Base-by-base conservation (phyloP, 495 filamentous ascomycete genomes). In the Trichoderma gamsii region DNA sequence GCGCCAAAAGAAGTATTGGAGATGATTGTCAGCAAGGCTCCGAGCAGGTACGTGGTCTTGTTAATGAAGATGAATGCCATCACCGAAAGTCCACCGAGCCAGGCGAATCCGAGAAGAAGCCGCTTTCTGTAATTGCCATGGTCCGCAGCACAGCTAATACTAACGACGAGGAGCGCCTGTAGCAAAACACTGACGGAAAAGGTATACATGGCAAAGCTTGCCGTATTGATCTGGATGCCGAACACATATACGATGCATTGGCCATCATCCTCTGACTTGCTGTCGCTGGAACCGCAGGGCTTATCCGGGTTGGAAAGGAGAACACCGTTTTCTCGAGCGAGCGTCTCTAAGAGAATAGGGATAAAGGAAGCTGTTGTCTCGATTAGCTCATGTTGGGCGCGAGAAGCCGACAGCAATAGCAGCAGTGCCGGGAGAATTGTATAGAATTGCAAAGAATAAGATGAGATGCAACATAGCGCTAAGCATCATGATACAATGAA, bases 171-270 rank as follows among this genome's bases (percentile, higher is more conserved):
- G 25, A 97, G 77, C 11, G 93, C 88, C 77, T 99, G 95, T 41
- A 97, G 73, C 11, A 97, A 75, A 2, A 99, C 95, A 77, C 91
- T 95, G 69, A 97, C 77, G 63, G 92, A 96, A 77, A 98, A 98
- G 5, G 92, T 97, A 79, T 98, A 99, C 90, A 99, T 93, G 68
- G 96, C 95, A 77, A 97, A 97, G 79, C 91, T 96, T 21, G 95
- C 93, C 12, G 95, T 97, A 78, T 97, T 97, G 74, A 99, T 88
- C 71, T 97, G 90, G 66, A 86, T 77, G 6, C 95, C 95, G 59
- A 96, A 78, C 11, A 99, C 78, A 68, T 88, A 86, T 72, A 98
- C 84, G 65, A 98, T 81, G 72, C 95, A 99, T 73, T 96, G 92
- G 35, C 85, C 84, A 51, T 76, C 74, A 72, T 73, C 74, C 29